Evolutionary conservation across 441 rosid genomes (phyloP), one percentile per base, ranked within the genome.

Genomic region (Corymbia citriodora): DNA sequence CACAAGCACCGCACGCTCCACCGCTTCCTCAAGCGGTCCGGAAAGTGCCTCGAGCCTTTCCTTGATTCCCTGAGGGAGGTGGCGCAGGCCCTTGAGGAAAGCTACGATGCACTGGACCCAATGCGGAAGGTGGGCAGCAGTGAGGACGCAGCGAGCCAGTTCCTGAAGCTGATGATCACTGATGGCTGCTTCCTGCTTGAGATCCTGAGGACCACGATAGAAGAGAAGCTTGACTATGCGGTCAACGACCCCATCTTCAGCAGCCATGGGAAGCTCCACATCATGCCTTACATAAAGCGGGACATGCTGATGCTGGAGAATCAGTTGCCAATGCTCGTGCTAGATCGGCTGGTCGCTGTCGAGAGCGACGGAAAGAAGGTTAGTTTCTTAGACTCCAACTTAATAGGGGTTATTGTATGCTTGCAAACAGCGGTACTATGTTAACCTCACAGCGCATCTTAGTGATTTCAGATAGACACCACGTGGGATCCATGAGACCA

Each of bases 181-280:
- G 96, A 95, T 61, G 96, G 96, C 8, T 95, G 95, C 55, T 95
- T 95, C 91, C 93, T 94, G 95, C 92, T 94, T 15, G 96, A 95
- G 89, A 90, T 94, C 82, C 55, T 95, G 25, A 87, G 93, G 15
- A 55, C 0, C 0, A 11, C 1, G 63, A 0, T 0, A 57, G 27
- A 0, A 12, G 29, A 4, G 63, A 57, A 57, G 63, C 29, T 21
- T 6, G 63, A 1, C 63, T 57, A 57, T 57, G 63, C 0, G 6
- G 63, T 4, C 7, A 0, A 57, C 13, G 63, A 57, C 0, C 63
- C 63, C 63, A 57, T 57, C 63, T 57, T 57, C 63, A 57, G 29
- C 63, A 2, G 23, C 0, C 63, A 57, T 2, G 29, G 29, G 29
- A 57, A 57, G 29, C 13, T 57, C 63, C 63, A 1, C 29, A 6